Percentiles rank a stretch among this genome's conserved stretches.
phyloP scores from a whole-genome alignment of 1,139 yeast species.

The Zygosaccharomyces sapae region DNA sequence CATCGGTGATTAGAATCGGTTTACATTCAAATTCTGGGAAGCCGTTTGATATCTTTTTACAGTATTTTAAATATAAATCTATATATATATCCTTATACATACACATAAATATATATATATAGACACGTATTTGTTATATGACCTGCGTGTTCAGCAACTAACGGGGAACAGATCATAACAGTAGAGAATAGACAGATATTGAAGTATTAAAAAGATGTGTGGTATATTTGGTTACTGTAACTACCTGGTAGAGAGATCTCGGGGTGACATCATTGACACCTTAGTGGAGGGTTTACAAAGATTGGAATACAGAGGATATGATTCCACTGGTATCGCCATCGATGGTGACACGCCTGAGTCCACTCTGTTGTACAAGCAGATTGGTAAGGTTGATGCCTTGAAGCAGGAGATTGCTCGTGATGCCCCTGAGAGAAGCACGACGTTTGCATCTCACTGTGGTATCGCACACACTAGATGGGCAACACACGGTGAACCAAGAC shows the following conservation, averaged over 20 bases:
- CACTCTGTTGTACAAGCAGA: constrained; percentile 71
- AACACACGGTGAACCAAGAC: constrained; percentile 93
- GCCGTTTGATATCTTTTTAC: not conserved
- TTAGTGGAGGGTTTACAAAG: constrained; percentile 88
- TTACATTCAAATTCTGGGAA: not conserved
- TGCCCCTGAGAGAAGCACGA: constrained; percentile 53
- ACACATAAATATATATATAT: not conserved
- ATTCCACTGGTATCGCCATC: constrained; percentile 92
- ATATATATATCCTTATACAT: not conserved
- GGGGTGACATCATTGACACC: constrained; percentile 89
- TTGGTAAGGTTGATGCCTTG: constrained; percentile 86
- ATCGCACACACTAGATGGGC: constrained; percentile 99
- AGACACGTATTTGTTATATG: not conserved
- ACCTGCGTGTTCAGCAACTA: not conserved
- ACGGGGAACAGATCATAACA: not conserved
- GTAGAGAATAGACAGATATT: too few species aligned
- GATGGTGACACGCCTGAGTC: constrained; percentile 75
- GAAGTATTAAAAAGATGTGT: constrained; percentile 42
- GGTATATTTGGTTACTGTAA: constrained; percentile 98
- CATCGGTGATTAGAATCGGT: not conserved
- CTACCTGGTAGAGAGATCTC: constrained; percentile 82
- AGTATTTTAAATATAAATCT: not conserved
- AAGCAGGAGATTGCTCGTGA: constrained; percentile 58
- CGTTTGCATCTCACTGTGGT: constrained; percentile 84
- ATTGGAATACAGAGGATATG: constrained; percentile 97